Evolutionary conservation across 495 filamentous ascomycete genomes (phyloP), one percentile per base, ranked within the genome.

Genomic region (Talaromyces proteolyticus): DNA sequence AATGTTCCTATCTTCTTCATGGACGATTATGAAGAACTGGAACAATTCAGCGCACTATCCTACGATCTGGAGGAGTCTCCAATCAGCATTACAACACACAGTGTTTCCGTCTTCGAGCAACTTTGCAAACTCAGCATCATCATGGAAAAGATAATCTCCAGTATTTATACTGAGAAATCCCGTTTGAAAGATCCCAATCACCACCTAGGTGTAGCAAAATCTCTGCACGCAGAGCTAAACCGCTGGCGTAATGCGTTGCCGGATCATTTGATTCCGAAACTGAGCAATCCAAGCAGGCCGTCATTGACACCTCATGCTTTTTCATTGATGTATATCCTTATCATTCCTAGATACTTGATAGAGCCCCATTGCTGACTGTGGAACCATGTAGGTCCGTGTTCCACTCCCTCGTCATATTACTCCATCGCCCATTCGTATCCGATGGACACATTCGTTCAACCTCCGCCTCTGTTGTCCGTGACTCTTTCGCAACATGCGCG

Each of bases 21-120:
- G 17, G 62, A 65, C 22, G 60, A 67, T 12, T 67, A 62, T 20
- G 64, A 67, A 14, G 64, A 65, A 36, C 53, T 64, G 8, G 64
- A 66, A n/a, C 51, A 60, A 5, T 66, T 64, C 21, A 47, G 17
- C 1, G 14, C 44, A 3, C 17, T 47, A 3, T 47, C 44, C 2
- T 47, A 47, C 16, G 6, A 24, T 7, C n/a, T 14, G 21, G 18
- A 10, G 5, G 44, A 47, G 6, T n/a, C 34, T 47, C 16, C 14
- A 22, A 29, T 8, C 17, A 37, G 44, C 14, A 21, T 29, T 11
- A 57, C 59, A 14, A 49, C 54, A 4, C 57, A 60, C 36, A 57
- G 51, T 19, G 49, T 62, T 4, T 61, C 64, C 3, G 61, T 58
- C 8, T 64, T 68, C 39, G 53, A 45, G 1, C 46, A 52, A 16